A percentile compares a stretch with the other conserved stretches of the same genome.
Evolutionary conservation across 2,329 filamentous ascomycete genomes (phyloP).

Genomic region (Tolypocladium tundrense): DNA sequence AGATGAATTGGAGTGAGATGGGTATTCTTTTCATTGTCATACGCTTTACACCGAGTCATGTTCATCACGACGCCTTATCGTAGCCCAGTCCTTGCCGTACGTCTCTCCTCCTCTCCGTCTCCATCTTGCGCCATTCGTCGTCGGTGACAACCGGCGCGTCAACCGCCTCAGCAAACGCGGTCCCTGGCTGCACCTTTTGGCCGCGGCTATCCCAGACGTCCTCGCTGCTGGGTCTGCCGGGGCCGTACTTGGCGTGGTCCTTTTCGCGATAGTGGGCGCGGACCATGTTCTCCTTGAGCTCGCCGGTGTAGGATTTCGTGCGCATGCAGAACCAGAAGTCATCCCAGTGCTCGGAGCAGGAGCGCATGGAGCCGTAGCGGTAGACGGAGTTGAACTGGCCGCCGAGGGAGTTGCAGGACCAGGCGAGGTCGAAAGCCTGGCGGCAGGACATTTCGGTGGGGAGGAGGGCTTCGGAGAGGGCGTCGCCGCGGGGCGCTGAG

Average conservation of each 20-base stretch:
- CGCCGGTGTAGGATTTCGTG: slow-evolving; percentile 51
- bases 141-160: slow-evolving; percentile 28
- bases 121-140: slow-evolving; percentile 30
- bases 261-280: slow-evolving; percentile 58
- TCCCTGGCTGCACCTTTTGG: slow-evolving; percentile 42
- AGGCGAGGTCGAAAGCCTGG: slow-evolving; percentile 81
- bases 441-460: slow-evolving; percentile 82
- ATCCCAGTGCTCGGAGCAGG: slow-evolving; percentile 77
- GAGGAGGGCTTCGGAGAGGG: slow-evolving; percentile 59
- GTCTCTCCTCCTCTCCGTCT: slow-evolving; percentile 20
- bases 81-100: slow-evolving; percentile 23
- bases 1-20: too few relatives aligned
- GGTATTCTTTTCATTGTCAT: too few relatives aligned
- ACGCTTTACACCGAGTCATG: background rate
- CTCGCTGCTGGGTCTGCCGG: slow-evolving; percentile 63
- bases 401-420: slow-evolving; percentile 85
- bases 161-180: slow-evolving; percentile 33
- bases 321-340: slow-evolving; percentile 99
- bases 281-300: slow-evolving; percentile 51
- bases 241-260: slow-evolving; percentile 52
- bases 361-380: slow-evolving; percentile 66
- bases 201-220: slow-evolving; percentile 77
- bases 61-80: slow-evolving; percentile 8
- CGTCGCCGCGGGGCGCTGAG: slow-evolving; percentile 22
- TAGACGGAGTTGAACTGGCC: slow-evolving; percentile 91